Conservation (phyloP, 202 grass and related monocot species). For the Setaria italica region DNA sequence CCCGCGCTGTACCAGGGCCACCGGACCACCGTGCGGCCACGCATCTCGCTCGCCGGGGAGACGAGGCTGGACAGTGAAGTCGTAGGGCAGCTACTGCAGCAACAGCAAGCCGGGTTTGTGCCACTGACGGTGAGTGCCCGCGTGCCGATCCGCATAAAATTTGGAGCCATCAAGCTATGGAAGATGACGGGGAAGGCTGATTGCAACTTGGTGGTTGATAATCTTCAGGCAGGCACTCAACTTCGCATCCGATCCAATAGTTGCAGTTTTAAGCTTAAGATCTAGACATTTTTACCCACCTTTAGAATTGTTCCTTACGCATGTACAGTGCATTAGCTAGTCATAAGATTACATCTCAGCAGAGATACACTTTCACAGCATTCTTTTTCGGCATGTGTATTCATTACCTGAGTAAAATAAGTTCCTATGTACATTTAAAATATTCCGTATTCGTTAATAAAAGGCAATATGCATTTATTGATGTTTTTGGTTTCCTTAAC, state of each 20-base stretch:
- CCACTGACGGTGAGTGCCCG: slow-evolving; percentile 60
- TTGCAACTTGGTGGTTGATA: slow-evolving; percentile 68
- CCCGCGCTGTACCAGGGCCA: slow-evolving; percentile 92
- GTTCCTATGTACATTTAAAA: too few species aligned
- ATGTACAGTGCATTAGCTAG: not conserved
- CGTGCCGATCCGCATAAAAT: slow-evolving; percentile 79
- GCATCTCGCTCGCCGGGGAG: slow-evolving; percentile 57
- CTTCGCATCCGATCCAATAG: slow-evolving; percentile 71
- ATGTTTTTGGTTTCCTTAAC: too few species aligned
- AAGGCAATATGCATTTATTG: too few species aligned
- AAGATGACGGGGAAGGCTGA: slow-evolving; percentile 69
- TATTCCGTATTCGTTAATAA: too few species aligned
- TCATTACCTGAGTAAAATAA: too few species aligned
- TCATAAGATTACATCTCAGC: too few species aligned
- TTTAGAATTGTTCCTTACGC: too few species aligned
- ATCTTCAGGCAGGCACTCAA: slow-evolving; percentile 31
- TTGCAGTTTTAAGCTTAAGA: slow-evolving; percentile 85
- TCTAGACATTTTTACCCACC: slow-evolving; percentile 23
- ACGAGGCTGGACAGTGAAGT: slow-evolving; percentile 60
- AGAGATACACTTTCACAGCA: too few species aligned
- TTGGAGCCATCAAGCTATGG: slow-evolving; percentile 72
- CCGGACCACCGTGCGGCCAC: slow-evolving; percentile 60
- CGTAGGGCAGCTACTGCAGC: slow-evolving; percentile 41
- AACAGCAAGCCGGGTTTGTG: slow-evolving; percentile 61
- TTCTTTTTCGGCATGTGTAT: too few species aligned